Evolutionary conservation across 768 basidiomycete genomes (phyloP).

Genomic region (Candolleomyces eurysporus): DNA sequence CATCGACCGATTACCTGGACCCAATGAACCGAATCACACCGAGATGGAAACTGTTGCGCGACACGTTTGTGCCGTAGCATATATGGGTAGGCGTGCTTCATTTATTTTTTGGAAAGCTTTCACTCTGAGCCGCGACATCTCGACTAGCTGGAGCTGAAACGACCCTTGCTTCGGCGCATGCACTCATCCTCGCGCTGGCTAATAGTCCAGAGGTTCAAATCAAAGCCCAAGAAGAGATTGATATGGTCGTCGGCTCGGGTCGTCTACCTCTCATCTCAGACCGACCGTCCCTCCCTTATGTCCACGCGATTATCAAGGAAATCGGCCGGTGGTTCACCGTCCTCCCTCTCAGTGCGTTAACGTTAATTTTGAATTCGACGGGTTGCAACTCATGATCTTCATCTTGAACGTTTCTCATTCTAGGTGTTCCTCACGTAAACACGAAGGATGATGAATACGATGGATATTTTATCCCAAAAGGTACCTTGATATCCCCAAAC

Average conservation of each 20-base stretch:
- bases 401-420: not conserved
- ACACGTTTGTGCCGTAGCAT: slow-evolving; percentile 22
- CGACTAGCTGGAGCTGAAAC: slow-evolving; percentile 24
- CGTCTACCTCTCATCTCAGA: slow-evolving; percentile 4
- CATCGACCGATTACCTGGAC: not conserved
- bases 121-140: too few species aligned
- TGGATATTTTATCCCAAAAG: slow-evolving; percentile 31
- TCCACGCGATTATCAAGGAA: slow-evolving; percentile 9
- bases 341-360: slow-evolving; percentile 3
- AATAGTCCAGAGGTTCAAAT: slow-evolving; percentile 1
- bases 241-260: slow-evolving; percentile 3
- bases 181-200: not conserved
- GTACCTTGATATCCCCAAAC: slow-evolving; percentile 31
- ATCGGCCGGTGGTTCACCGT: slow-evolving; percentile 5
- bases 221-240: slow-evolving; percentile 5
- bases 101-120: too few species aligned
- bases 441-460: slow-evolving; percentile 11
- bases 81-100: slow-evolving; percentile 10
- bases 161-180: not conserved
- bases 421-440: slow-evolving; percentile 1
- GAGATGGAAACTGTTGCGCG: slow-evolving; percentile 18
- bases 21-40: not conserved
- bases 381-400: too few species aligned
- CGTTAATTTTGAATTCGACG: not conserved
- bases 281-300: not conserved